Percentiles rank a stretch among this genome's conserved stretches.
Conservation (phyloP, 257 asterid genomes). For the Solanum paucissectum region DNA sequence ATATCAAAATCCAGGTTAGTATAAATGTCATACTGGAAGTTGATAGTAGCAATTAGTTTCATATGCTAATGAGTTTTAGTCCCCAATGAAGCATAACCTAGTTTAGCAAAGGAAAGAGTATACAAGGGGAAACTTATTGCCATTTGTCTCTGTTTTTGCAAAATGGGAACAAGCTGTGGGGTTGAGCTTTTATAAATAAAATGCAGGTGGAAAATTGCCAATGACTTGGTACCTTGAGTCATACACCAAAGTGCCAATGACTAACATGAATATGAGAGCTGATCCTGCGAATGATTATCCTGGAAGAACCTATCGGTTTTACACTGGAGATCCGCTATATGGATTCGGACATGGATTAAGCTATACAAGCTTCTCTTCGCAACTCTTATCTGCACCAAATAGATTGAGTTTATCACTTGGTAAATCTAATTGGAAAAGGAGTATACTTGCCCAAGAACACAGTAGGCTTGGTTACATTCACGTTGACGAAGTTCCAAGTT, state of each 20-base stretch:
- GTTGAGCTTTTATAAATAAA: background rate
- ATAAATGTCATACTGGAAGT: background rate
- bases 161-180: background rate
- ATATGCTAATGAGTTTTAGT: background rate
- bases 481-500: constrained; percentile 38
- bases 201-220: constrained; percentile 70
- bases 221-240: constrained; percentile 94
- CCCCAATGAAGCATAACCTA: background rate
- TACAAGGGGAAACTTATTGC: background rate
- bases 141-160: background rate
- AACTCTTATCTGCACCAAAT: constrained; percentile 48
- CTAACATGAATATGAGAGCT: constrained; percentile 85
- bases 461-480: constrained; percentile 16
- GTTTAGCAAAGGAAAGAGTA: background rate
- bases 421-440: constrained; percentile 8
- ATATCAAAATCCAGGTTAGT: constrained; percentile 74
- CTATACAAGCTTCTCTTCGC: constrained; percentile 48
- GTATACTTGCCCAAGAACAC: constrained; percentile 19
- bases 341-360: constrained; percentile 82
- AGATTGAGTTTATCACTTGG: constrained; percentile 30
- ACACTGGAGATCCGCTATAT: constrained; percentile 54
- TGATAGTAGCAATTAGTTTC: background rate
- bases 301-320: constrained; percentile 85
- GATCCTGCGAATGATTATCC: constrained; percentile 72
- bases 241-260: constrained; percentile 71